phyloP scores from a whole-genome alignment of 2,329 filamentous ascomycete genomes.

The Emydomyces testavorans region DNA sequence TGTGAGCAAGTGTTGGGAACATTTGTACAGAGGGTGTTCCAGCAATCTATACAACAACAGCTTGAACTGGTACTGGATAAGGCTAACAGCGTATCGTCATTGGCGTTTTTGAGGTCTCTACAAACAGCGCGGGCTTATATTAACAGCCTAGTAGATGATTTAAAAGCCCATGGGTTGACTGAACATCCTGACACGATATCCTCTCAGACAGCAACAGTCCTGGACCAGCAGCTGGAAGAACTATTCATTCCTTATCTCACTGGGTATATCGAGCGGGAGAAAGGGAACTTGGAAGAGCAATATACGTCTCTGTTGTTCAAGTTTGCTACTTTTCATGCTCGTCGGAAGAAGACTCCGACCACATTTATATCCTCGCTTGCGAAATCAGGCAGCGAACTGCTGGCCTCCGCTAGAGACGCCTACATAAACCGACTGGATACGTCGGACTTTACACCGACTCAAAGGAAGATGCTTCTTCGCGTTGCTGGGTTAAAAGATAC shows the following conservation, averaged over 20 bases:
- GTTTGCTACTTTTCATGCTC: constrained; percentile 79
- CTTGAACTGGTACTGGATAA: constrained; percentile 94
- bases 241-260: constrained; percentile 56
- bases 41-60: constrained; percentile 93
- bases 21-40: constrained; percentile 91
- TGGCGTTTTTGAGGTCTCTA: constrained; percentile 80
- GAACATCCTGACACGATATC: constrained; percentile 90
- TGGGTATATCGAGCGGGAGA: constrained; percentile 55
- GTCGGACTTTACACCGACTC: constrained; percentile 73
- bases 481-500: constrained; percentile 73
- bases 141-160: constrained; percentile 72
- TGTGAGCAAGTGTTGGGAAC: constrained; percentile 87
- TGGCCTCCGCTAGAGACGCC: constrained; percentile 77
- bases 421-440: constrained; percentile 84
- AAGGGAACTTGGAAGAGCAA: constrained; percentile 60
- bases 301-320: constrained; percentile 92
- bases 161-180: constrained; percentile 87
- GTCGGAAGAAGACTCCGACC: constrained; percentile 72
- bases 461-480: constrained; percentile 79
- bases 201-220: constrained; percentile 61
- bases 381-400: constrained; percentile 77
- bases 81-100: constrained; percentile 76
- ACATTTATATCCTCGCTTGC: constrained; percentile 88
- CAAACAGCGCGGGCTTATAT: constrained; percentile 89
- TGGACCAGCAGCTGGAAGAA: constrained; percentile 58